Evolutionary conservation across 495 filamentous ascomycete genomes (phyloP), one percentile per base, ranked within the genome.

Genomic region (Haplographium delicatum): DNA sequence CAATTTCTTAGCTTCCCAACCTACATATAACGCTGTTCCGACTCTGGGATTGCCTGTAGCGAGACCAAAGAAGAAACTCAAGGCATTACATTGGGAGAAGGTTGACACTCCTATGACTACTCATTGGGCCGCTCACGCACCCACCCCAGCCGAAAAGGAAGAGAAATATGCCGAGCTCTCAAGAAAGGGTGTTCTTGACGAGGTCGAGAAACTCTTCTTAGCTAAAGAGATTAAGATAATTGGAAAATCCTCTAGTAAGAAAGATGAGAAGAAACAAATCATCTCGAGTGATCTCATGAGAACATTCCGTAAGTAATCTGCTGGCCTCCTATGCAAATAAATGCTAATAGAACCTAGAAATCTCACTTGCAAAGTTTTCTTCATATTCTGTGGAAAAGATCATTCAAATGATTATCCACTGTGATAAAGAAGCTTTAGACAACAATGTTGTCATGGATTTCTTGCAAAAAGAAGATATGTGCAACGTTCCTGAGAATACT

Each of bases 71-170:
- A 96, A 94, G 82, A 98, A 97, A 70, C 86, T 98, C 61, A 98
- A 98, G 79, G 91, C 93, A 28, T 78, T 98, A 53, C 93, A 98
- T 72, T 98, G 93, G 93, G 93, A 98, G 63, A 98, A 98, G 70
- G 86, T 98, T 30, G 93, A 98, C 66, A 76, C 89, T 44, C 87
- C 89, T 13, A 84, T 95, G 63, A 88, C 91, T 30, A 97, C 93
- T 27, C 88, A 97, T 53, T 98, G 94, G 94, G 93, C 93, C 31
- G 71, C 80, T 13, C 88, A 95, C 65, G 81, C 86, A 22, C 84
- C 86, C 9, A 93, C 88, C 6, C 72, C 76, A 11, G 81, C 91
- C 62, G 86, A 82, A 53, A 88, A 89, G 62, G 94, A 98, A 72
- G 85, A 94, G 62, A 95, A 96, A 65, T 97, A 96, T 62, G 81